Evolutionary conservation across 2,329 filamentous ascomycete genomes (phyloP), one percentile per base, ranked within the genome.

Genomic region (Ophiostoma pallidulum): DNA sequence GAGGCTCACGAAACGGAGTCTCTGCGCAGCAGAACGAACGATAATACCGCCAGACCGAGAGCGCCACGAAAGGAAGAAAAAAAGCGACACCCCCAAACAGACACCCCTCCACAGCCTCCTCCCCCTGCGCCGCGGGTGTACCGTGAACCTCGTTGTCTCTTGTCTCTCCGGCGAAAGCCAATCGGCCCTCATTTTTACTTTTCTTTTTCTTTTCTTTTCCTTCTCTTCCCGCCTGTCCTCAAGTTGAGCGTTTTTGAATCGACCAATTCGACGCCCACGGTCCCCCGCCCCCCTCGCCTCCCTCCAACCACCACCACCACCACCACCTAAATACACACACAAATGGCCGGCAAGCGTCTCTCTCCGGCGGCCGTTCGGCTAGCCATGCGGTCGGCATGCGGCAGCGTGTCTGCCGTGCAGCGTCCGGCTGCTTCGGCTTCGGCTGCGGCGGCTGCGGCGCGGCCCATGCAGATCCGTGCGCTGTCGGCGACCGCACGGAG

Each of bases 321-420:
- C 38, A 42, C 36, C 9, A 8, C 24, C 18, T 37, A 18, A 29
- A 33, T 39, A 13, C 4, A 24, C 12, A 39, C 49, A 61, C 57
- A 56, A 94, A 94, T 95, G 89, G 85, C 88, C 65, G 90, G 84
- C 66, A 91, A 41, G 35, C 47, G 84, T 73, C 71, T 94, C 63
- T 76, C 82, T 52, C 84, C 87, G 41, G 75, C 83, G 63, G 67
- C 86, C 61, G 72, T 87, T 68, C 78, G 86, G 68, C 78, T 80
- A 60, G 78, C 77, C 63, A 71, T 78, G 59, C 79, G 85, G 62
- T 72, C 80, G 57, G 69, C 75, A 57, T 74, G 78, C 64, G 77
- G 78, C 66, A 70, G 78, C 19, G 43, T 78, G 66, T 70, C 78
- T 59, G 73, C 78, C 59, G 73, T 78, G 59, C 72, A 74, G 28